A percentile compares a stretch with the other conserved stretches of the same genome.
phyloP scores from a whole-genome alignment of 345 rosid species.

The Syzygium jambos region DNA sequence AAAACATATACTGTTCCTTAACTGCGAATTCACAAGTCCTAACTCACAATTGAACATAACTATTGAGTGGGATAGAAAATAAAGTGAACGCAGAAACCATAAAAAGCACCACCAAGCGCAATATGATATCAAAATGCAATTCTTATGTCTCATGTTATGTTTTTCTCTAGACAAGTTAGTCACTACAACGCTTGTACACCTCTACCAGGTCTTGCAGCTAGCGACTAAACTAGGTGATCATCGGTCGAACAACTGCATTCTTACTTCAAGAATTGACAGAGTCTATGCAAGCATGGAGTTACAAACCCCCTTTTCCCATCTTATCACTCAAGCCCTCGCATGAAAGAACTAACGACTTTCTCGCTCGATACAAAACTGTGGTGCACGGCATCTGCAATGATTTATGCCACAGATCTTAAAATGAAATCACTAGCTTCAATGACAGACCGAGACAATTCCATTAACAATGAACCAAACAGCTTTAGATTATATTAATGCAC shows the following conservation, averaged over 20 bases:
- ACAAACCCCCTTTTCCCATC: neutral
- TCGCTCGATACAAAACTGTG: rapidly evolving
- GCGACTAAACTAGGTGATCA: neutral
- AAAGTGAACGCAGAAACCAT: neutral
- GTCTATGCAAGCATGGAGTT: neutral
- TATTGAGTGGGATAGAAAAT: too few relatives aligned
- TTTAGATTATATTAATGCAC: neutral
- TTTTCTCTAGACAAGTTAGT: neutral
- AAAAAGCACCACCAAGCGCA: neutral
- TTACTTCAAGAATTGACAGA: neutral
- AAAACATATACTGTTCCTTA: too few relatives aligned
- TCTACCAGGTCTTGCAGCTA: neutral
- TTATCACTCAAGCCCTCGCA: neutral
- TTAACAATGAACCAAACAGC: neutral
- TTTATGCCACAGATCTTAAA: too few relatives aligned
- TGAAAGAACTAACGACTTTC: neutral
- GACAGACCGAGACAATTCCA: neutral
- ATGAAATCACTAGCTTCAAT: neutral
- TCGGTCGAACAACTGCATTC: neutral
- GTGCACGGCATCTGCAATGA: neutral
- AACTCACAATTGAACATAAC: too few relatives aligned
- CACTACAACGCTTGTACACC: neutral
- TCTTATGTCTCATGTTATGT: neutral
- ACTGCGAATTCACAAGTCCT: too few relatives aligned
- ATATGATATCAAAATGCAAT: neutral